Base-by-base conservation (phyloP, 2,329 filamentous ascomycete genomes). In the Fusarium algeriense region DNA sequence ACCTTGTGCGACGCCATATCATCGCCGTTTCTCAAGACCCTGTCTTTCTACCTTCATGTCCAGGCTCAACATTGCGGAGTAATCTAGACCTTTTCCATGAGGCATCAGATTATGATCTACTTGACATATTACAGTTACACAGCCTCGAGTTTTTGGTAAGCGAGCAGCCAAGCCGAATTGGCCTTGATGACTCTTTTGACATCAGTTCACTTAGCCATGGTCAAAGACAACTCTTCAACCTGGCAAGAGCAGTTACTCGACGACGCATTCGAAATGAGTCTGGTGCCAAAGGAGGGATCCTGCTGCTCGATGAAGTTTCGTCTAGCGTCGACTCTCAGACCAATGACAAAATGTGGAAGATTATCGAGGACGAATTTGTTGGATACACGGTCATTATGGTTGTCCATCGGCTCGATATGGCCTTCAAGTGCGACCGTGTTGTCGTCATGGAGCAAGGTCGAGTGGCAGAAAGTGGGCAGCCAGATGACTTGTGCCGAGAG, bases 161-260 rank as follows among this genome's bases (percentile, higher is more conserved):
- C 23, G 62, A 1, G 65, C 73, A 79, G 78, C 5, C 78, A 79
- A 0, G 48, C 6, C 20, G 17, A 48, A 81, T 89, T 59, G 80
- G 81, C n/a, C 77, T 82, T 2, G 81, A 85, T 11, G 79, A 81
- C 54, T 35, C 23, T 0, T 64, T 64, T 30, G 28, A 32, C 2
- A 38, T 23, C 10, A 41, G 7, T 40, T 50, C 53, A 20, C 79
- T 89, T 8, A 86, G 83, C 13, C 83, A 85, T 49, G 90, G 90
- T 0, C 89, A 91, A 76, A 84, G 84, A 62, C 90, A 92, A 75
- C 82, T 92, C 2, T 89, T 92, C 72, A 88, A 85, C 71, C 82
- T 92, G 6, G 89, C 86, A 4, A 80, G 89, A 5, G 89, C 88
- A 0, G 80, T 91, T 28, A 76, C 91, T n/a, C 79, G 85, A 7